Evolutionary conservation across 1,284 basidiomycete species (phyloP), one percentile per base, ranked within the genome.

Genomic region (Naganishia cerealis): DNA sequence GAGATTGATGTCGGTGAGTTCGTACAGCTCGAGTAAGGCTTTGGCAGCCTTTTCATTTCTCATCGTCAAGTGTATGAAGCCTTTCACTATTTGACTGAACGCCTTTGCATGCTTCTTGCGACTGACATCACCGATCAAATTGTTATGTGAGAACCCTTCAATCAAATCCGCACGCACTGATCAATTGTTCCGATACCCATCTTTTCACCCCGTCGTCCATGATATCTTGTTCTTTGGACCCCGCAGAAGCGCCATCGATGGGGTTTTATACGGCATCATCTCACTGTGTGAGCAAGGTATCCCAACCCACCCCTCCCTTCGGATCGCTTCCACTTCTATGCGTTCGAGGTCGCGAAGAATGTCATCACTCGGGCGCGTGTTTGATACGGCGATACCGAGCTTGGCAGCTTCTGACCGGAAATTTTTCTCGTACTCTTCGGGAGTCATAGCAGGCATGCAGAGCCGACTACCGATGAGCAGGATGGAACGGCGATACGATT

Each of bases 251-350:
- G 65, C 65, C 65, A 67, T 67, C 42, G 65, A 67, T 24, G 56
- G 65, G 3, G 56, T 67, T 43, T 67, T 57, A 48, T 67, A 67
- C 18, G 65, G 65, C 65, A 67, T 67, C 65, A 67, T 67, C 16
- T 67, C 65, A n/a, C 46, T 52, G 36, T 53, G 55, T 10, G 65
- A 58, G 50, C 65, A 67, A 40, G 65, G 65, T 16, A 46, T 55
- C 29, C 65, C 65, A 8, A 67, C 65, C 65, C 65, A 67, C 10
- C 21, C 57, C 21, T 48, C 46, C 18, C 53, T 50, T 13, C 65
- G 40, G 6, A 67, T 48, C 46, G 21, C 57, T n/a, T 67, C 65
- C 13, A 56, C 42, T 7, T 67, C 65, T 18, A 53, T 46, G 1
- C 33, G n/a, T 21, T 56, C 43, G 29, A 67, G 56, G 18, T 67